phyloP scores from a whole-genome alignment of 129 eudicot species.

The Saussurea involucrata region DNA sequence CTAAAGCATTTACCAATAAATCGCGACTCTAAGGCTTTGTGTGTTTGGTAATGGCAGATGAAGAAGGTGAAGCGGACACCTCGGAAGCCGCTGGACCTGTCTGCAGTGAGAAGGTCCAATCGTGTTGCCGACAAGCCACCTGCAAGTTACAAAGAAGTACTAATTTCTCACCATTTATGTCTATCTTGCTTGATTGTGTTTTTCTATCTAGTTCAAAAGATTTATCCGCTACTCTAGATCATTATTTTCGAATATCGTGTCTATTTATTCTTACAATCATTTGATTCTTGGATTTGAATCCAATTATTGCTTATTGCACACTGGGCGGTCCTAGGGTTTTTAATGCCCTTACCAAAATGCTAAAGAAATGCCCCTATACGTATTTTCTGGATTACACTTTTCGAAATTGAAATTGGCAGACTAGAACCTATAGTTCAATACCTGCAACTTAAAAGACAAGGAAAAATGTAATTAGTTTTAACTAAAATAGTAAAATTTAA shows the following conservation, averaged over 20 bases:
- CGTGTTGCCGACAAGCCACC: slow-evolving; percentile 75
- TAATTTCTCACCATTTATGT: background rate
- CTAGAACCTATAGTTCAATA: no score
- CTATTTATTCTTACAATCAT: background rate
- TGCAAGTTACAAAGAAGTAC: slow-evolving; percentile 60
- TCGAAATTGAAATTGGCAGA: no score
- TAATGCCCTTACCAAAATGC: no score
- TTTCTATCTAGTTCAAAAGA: background rate
- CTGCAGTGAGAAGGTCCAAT: slow-evolving; percentile 55
- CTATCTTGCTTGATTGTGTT: background rate
- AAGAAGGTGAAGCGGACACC: slow-evolving; percentile 57
- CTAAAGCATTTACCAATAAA: background rate
- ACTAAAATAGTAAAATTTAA: no score
- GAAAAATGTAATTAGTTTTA: no score
- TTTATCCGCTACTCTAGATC: background rate
- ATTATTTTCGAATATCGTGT: background rate
- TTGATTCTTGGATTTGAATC: background rate
- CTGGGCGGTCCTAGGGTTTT: no score
- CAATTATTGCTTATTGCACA: background rate
- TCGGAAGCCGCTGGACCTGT: slow-evolving; percentile 33
- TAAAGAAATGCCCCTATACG: no score
- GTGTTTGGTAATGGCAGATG: slow-evolving; percentile 32
- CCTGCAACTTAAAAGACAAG: no score
- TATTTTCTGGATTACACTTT: no score
- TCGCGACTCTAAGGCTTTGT: background rate